Conservation (phyloP, 2,329 filamentous ascomycete species). For the Fusarium setosum region DNA sequence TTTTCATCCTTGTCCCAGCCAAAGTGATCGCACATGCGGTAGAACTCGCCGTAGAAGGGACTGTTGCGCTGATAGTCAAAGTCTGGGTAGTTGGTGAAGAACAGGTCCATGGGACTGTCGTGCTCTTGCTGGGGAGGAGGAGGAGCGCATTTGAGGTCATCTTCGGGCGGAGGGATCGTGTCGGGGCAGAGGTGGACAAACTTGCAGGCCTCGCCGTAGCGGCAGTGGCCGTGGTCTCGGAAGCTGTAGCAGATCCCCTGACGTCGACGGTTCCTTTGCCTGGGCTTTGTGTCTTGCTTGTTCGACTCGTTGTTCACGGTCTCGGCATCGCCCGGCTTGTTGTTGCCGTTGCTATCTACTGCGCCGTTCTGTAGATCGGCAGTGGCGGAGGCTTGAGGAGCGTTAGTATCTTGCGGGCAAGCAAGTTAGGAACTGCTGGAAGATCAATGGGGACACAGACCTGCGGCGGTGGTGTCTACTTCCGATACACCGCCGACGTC, state of each 20-base stretch:
- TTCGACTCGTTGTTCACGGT: no score
- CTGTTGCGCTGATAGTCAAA: constrained; percentile 8
- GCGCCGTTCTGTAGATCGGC: no score
- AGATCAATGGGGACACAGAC: no score
- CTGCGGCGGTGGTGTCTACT: no score
- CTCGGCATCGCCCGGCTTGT: no score
- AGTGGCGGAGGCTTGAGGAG: no score
- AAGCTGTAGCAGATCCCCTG: neutral
- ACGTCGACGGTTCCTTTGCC: no score
- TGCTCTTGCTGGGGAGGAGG: neutral
- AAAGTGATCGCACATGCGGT: constrained; percentile 4
- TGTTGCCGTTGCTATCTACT: no score
- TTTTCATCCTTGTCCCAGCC: neutral
- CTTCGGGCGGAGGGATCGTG: neutral
- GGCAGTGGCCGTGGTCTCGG: neutral
- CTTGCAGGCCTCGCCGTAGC: constrained; percentile 9
- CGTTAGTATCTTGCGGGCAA: no score
- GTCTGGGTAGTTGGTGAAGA: constrained; percentile 12
- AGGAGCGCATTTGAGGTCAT: neutral
- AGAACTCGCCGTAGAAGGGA: constrained; percentile 21
- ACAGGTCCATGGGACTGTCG: constrained; percentile 14
- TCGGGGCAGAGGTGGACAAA: neutral
- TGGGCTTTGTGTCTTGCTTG: no score
- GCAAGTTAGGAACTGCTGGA: no score
- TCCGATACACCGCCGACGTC: no score